These are phyloP conservation scores for Metschnikowia picachoensis DNA, from an alignment of 805 yeast species.

Conservation along the genomic window DNA sequence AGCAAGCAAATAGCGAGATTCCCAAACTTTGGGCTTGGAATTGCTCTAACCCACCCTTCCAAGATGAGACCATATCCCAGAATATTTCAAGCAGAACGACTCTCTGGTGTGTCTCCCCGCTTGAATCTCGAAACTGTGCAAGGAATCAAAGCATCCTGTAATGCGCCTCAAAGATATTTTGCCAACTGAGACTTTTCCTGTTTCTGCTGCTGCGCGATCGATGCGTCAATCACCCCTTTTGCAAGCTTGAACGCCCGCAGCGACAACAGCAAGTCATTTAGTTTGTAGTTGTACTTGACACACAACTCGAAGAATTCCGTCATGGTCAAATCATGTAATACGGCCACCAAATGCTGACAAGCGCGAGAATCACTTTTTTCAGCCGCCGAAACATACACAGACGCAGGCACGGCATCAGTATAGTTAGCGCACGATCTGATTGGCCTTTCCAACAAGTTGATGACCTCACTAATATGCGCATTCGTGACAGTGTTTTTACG, in stretches of 20 bases:
- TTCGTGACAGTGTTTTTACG: conserved; percentile 50
- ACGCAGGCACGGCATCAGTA: conserved; percentile 40
- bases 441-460: conserved; percentile 58
- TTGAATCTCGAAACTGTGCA: too few relatives aligned
- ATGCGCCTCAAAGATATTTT: not conserved
- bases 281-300: conserved; percentile 54
- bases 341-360: conserved; percentile 42
- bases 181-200: conserved; percentile 12
- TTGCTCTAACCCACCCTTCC: too few relatives aligned
- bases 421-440: conserved; percentile 41
- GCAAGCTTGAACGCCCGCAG: conserved; percentile 65
- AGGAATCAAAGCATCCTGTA: too few relatives aligned
- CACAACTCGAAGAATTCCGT: conserved; percentile 63
- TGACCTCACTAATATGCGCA: conserved; percentile 51
- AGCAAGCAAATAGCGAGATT: too few relatives aligned
- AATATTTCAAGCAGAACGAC: too few relatives aligned
- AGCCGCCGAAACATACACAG: conserved; percentile 40
- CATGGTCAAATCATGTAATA: conserved; percentile 62
- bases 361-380: conserved; percentile 15
- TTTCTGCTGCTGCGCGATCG: conserved; percentile 47
- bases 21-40: too few relatives aligned
- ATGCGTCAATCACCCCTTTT: conserved; percentile 67
- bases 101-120: too few relatives aligned
- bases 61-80: too few relatives aligned
- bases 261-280: conserved; percentile 61